Evolutionary conservation across 768 basidiomycete species (phyloP), one percentile per base, ranked within the genome.

Genomic region (Austroboletus eburneus): DNA sequence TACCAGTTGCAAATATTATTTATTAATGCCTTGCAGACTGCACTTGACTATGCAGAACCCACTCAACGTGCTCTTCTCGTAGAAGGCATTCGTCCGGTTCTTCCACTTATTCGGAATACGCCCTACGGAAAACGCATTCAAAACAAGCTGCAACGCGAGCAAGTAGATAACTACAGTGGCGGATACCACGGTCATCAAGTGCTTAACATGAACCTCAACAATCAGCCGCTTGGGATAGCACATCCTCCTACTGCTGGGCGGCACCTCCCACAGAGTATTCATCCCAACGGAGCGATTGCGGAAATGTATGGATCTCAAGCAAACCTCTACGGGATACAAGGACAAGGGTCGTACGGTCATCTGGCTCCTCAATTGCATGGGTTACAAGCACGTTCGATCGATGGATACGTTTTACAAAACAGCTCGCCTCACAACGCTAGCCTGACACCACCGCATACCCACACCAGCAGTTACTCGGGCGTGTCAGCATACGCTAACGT

Each of bases 51-150:
- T 55, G 93, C 96, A 29, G 96, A 98, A 58, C 87, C 93, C n/a
- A 74, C 67, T 18, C 96, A 99, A 67, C 86, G 96, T 49, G 81
- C 85, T 5, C 77, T 93, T 52, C 83, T 99, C 21, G 91, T 99
- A 17, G 95, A 98, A 62, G 91, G 91, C 56, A 99, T 99, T 65
- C 87, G 96, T 41, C 96, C 96, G n/a, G 92, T 98, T 50, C 78
- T 99, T 21, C 96, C 96, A 3, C 78, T 97, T 58, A 99, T 99
- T 63, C 88, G 96, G 61, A 99, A 99, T 71, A 99, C 96, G 9
- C 96, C 96, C 7, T 99, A 99, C 58, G 96, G 96, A 57, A 99
- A 99, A 74, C 85, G 96, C 36, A 99, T 99, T 61, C 95, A 97
- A 69, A 94, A 93, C 74, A 97, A 97, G 71, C 74, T 98, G 44